These are phyloP conservation scores for Pleurotus djamor DNA, from an alignment of 768 basidiomycete genomes.

Conservation along the genomic window DNA sequence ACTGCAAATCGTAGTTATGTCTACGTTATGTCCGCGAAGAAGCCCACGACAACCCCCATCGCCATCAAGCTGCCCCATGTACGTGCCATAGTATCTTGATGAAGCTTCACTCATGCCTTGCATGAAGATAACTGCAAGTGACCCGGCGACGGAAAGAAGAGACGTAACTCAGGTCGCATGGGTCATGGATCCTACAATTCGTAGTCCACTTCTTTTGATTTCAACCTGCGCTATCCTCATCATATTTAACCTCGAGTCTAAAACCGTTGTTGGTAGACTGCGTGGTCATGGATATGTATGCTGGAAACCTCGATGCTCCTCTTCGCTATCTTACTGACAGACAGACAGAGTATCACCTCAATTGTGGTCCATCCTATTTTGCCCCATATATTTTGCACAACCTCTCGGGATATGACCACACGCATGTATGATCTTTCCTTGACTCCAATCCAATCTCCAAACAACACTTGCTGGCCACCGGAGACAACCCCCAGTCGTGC, in stretches of 20 bases:
- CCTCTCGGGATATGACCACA: slow-evolving; percentile 68
- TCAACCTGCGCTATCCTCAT: slow-evolving; percentile 53
- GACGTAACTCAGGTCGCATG: slow-evolving; percentile 42
- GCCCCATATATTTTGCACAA: slow-evolving; percentile 65
- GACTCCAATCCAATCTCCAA: slow-evolving; percentile 24
- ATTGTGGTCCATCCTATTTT: slow-evolving; percentile 60
- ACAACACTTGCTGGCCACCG: slow-evolving; percentile 63
- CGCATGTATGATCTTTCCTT: slow-evolving; percentile 65
- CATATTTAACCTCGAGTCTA: slow-evolving; percentile 44
- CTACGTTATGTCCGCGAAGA: slow-evolving; percentile 32
- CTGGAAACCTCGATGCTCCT: slow-evolving; percentile 5
- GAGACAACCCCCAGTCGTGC: slow-evolving; percentile 46
- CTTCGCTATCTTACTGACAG: neutral
- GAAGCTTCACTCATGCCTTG: neutral
- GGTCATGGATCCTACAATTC: slow-evolving; percentile 45
- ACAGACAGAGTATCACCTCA: slow-evolving; percentile 56
- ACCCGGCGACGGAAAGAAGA: neutral
- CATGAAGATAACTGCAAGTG: neutral
- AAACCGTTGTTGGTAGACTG: slow-evolving; percentile 41
- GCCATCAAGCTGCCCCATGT: slow-evolving; percentile 34
- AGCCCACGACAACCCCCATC: slow-evolving; percentile 22
- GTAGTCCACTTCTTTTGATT: slow-evolving; percentile 61
- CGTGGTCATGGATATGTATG: slow-evolving; percentile 76
- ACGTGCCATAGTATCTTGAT: slow-evolving; percentile 9
- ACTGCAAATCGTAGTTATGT: slow-evolving; percentile 38